These are phyloP conservation scores for Mycosphaerella sp. DNA, from an alignment of 2,329 filamentous ascomycete species.

Conservation along the genomic window DNA sequence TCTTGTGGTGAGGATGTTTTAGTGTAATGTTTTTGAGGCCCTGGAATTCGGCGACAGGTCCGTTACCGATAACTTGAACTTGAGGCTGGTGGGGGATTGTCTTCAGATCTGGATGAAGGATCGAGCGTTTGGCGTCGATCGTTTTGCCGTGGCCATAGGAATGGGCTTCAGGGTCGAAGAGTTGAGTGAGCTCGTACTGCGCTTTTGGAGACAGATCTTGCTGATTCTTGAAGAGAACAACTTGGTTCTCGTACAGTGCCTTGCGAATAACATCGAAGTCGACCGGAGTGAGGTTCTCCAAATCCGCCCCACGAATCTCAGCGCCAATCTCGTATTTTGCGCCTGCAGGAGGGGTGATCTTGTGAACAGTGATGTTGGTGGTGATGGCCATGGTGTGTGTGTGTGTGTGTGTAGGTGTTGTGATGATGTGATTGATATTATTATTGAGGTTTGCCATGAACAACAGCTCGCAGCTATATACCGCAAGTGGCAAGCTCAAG, in stretches of 20 bases:
- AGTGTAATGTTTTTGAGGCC: conserved; percentile 62
- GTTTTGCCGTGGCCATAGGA: conserved; percentile 73
- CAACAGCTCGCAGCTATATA: conserved; percentile 4
- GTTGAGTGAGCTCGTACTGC: conserved; percentile 66
- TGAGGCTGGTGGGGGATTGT: conserved; percentile 74
- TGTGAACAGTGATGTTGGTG: conserved; percentile 27
- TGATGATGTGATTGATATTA: not conserved
- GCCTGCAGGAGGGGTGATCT: conserved; percentile 18
- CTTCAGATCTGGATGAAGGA: conserved; percentile 73
- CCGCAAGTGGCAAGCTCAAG: conserved; percentile 1
- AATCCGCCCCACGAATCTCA: conserved; percentile 27
- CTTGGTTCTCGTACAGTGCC: conserved; percentile 61
- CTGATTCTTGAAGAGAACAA: conserved; percentile 67
- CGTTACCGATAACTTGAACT: conserved; percentile 75
- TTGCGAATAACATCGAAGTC: conserved; percentile 60
- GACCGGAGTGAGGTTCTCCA: conserved; percentile 43
- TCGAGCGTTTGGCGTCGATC: conserved; percentile 57
- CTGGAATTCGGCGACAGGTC: conserved; percentile 62
- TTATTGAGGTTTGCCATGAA: not conserved
- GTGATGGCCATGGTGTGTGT: conserved; percentile 22
- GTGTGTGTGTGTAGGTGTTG: not conserved
- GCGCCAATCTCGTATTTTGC: conserved; percentile 27
- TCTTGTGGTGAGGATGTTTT: conserved; percentile 69
- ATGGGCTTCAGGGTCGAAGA: conserved; percentile 61
- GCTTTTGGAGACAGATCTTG: conserved; percentile 58